A percentile compares a stretch with the other conserved stretches of the same genome.
phyloP scores from a whole-genome alignment of 768 basidiomycete genomes.

The Pulveroboletus sp. region DNA sequence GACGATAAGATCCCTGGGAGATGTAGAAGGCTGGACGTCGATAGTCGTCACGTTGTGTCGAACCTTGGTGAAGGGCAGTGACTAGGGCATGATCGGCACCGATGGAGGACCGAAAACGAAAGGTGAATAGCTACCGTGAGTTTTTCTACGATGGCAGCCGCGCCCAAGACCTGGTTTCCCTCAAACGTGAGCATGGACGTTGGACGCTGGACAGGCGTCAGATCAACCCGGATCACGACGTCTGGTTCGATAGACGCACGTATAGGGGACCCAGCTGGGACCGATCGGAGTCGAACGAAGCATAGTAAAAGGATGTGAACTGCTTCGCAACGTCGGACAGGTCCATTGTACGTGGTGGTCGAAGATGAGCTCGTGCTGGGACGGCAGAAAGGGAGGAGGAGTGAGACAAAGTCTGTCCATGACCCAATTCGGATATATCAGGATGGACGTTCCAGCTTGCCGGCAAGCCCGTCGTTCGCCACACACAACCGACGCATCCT shows the following conservation, averaged over 20 bases:
- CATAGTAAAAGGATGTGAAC: slow-evolving; percentile 82
- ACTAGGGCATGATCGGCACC: slow-evolving; percentile 34
- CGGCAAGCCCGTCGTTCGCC: background rate
- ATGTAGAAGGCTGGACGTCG: slow-evolving; percentile 83
- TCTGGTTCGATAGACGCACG: slow-evolving; percentile 45
- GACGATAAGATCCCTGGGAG: slow-evolving; percentile 56
- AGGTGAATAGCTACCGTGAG: slow-evolving; percentile 47
- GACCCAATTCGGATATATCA: slow-evolving; percentile 18
- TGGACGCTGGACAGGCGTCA: slow-evolving; percentile 49
- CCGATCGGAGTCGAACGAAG: slow-evolving; percentile 66
- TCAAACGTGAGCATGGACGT: slow-evolving; percentile 88
- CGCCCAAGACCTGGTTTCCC: slow-evolving; percentile 53
- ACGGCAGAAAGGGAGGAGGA: background rate
- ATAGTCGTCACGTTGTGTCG: slow-evolving; percentile 75
- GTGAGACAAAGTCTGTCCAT: background rate
- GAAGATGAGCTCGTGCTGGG: slow-evolving; percentile 6
- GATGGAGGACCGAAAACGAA: background rate
- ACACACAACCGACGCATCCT: slow-evolving; percentile 1
- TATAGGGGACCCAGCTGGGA: slow-evolving; percentile 59
- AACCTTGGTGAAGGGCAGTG: slow-evolving; percentile 77
- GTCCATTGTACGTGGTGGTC: slow-evolving; percentile 56
- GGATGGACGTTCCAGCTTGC: background rate
- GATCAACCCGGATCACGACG: slow-evolving; percentile 27
- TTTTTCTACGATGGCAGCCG: slow-evolving; percentile 58
- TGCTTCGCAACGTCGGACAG: slow-evolving; percentile 70